Evolutionary conservation across 1,139 yeast species (phyloP).

Genomic region (Lizanozyma gosingica): DNA sequence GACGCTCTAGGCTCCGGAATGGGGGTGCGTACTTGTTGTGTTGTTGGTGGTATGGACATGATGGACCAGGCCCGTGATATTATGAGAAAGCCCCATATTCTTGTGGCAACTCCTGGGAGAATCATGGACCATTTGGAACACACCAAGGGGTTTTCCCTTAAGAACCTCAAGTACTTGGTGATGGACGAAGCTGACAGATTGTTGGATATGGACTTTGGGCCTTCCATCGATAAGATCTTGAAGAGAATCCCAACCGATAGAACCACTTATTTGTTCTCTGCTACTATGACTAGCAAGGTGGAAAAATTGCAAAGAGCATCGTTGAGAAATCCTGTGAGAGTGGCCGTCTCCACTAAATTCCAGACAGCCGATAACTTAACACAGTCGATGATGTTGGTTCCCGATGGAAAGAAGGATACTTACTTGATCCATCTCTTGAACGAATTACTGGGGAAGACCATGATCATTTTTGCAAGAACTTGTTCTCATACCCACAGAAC

Average conservation of each 20-base stretch:
- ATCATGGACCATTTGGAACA: constrained; percentile 91
- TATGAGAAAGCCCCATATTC: constrained; percentile 86
- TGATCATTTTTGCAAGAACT: constrained; percentile 86
- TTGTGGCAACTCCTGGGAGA: constrained; percentile 97
- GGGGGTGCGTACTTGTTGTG: constrained; percentile 82
- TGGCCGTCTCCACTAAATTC: constrained; percentile 81
- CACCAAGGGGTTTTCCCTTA: constrained; percentile 83
- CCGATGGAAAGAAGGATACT: constrained; percentile 90
- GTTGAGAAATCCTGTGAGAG: constrained; percentile 77
- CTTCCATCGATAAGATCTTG: constrained; percentile 80
- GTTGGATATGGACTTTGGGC: constrained; percentile 94
- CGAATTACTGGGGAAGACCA: constrained; percentile 78
- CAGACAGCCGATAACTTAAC: constrained; percentile 89
- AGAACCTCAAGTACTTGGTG: constrained; percentile 72
- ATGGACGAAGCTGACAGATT: constrained; percentile 98
- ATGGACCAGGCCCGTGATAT: constrained; percentile 95
- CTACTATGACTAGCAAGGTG: constrained; percentile 93
- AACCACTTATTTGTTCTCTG: constrained; percentile 84
- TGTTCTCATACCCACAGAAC: constrained; percentile 93
- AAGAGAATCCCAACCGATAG: constrained; percentile 80
- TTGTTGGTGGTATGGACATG: constrained; percentile 98
- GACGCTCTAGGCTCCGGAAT: constrained; percentile 85
- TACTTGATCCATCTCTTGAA: constrained; percentile 72
- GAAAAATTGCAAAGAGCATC: constrained; percentile 94
- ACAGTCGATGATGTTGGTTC: constrained; percentile 85